phyloP scores from a whole-genome alignment of 306 rosid species.

The Argentina anserina region DNA sequence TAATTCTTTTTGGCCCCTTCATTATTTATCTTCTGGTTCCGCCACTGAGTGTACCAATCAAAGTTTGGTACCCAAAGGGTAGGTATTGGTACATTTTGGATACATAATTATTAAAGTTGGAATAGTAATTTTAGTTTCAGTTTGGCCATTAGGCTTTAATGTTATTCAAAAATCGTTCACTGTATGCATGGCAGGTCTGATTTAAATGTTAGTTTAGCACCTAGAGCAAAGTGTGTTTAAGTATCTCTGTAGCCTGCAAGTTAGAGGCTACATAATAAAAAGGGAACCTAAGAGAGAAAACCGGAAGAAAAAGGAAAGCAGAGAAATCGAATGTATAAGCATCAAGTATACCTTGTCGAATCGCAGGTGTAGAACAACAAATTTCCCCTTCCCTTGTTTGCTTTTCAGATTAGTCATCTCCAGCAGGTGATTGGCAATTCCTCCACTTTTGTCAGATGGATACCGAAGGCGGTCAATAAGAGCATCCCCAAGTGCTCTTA shows the following conservation, averaged over 20 bases:
- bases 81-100: neutral
- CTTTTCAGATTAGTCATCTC: slow-evolving; percentile 40
- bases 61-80: neutral
- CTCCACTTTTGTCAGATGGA: slow-evolving; percentile 42
- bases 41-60: neutral
- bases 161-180: neutral
- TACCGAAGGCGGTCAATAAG: slow-evolving; percentile 70
- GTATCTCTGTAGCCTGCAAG: neutral
- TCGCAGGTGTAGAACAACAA: slow-evolving; percentile 87
- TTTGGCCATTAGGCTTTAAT: neutral
- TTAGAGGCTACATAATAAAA: neutral
- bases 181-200: neutral
- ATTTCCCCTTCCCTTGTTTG: slow-evolving; percentile 49
- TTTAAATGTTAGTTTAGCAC: neutral
- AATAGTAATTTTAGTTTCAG: neutral
- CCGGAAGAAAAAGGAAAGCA: neutral
- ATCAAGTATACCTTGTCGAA: slow-evolving; percentile 74
- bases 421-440: slow-evolving; percentile 37
- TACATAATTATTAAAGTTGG: neutral
- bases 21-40: too few relatives aligned
- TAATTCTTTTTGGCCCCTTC: too few relatives aligned
- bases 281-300: neutral
- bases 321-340: neutral
- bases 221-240: neutral
- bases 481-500: slow-evolving; percentile 79